Base-by-base conservation (phyloP, 2,329 filamentous ascomycete genomes). In the Alternaria infectoria region DNA sequence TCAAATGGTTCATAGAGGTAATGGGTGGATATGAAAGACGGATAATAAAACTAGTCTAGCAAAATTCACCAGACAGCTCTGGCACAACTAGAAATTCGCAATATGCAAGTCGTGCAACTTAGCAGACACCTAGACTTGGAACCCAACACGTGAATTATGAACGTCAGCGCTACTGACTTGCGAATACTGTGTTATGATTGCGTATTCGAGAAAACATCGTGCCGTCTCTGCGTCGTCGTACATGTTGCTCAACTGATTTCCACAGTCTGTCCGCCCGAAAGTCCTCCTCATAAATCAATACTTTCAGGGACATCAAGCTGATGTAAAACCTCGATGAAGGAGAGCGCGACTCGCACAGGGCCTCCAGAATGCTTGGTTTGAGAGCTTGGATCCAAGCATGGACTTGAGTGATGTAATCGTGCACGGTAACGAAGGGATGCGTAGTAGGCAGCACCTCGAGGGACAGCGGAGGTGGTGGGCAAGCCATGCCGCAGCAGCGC, bases 281-380 rank as follows among this genome's bases (percentile, higher is more conserved):
- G 15, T 17, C 32, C 1, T 40, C 2, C 32, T 17, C 15, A 1
- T 0, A 40, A 0, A 6, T 17, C 0, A 40, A 40, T 1, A 40
- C 15, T 1, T 1, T 17, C 36, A 40, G 36, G 9, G 0, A 3
- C 36, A 40, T 0, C 2, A 40, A 40, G 36, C n/a, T 40, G 3
- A 0, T 40, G 36, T 40, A 40, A 3, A 40, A 0, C 0, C 36
- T 40, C 0, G 36, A 2, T 40, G 36, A 17, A 0, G n/a, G 9
- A 17, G 36, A 40, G 5, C n/a, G 0, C 9, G 1, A 6, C 5
- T 17, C n/a, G 36, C 0, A 0, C n/a, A 17, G 1, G 1, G 21
- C 45, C 4, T 1, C 45, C 13, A 47, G 3, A 5, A 25, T 47
- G 2, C 23, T 25, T 9, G 21, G 4, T 25, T 47, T 23, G 0